These are phyloP conservation scores for Daldinia decipiens DNA, from an alignment of 495 filamentous ascomycete species.

Conservation along the genomic window DNA sequence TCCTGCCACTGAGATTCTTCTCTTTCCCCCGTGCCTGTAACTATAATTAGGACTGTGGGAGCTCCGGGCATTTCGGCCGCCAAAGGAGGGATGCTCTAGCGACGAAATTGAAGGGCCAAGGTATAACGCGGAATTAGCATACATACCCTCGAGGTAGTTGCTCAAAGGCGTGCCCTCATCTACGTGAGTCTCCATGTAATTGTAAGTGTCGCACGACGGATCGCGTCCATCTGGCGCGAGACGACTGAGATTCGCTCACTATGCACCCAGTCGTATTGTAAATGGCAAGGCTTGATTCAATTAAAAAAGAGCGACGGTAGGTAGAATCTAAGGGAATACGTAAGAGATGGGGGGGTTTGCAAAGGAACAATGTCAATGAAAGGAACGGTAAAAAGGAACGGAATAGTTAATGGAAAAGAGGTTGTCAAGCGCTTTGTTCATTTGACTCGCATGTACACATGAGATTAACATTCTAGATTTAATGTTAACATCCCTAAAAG, in stretches of 20 bases:
- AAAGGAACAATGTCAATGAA: constrained; percentile 23
- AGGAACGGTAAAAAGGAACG: constrained; percentile 23
- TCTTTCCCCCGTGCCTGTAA: constrained; percentile 52
- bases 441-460: constrained; percentile 21
- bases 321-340: constrained; percentile 8
- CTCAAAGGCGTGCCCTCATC: constrained; percentile 91
- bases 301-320: constrained; percentile 13
- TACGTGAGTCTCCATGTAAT: constrained; percentile 88
- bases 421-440: constrained; percentile 40
- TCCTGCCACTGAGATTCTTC: constrained; percentile 54
- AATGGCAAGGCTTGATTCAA: constrained; percentile 17
- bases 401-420: constrained; percentile 5
- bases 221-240: constrained; percentile 49
- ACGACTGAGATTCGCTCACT: constrained; percentile 26
- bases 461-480: constrained; percentile 23
- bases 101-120: constrained; percentile 3
- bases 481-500: constrained; percentile 16
- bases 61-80: constrained; percentile 53
- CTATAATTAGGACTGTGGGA: constrained; percentile 52
- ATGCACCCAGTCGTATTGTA: constrained; percentile 19
- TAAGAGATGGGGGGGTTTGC: constrained; percentile 1
- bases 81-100: constrained; percentile 37
- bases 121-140: constrained; percentile 11
- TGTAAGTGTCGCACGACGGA: constrained; percentile 48
- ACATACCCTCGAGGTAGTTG: constrained; percentile 89